A percentile compares a stretch with the other conserved stretches of the same genome.
These are phyloP conservation scores for Tetrahymena elliotti DNA, from an alignment of 73 alveolate species.

Conservation along the genomic window DNA sequence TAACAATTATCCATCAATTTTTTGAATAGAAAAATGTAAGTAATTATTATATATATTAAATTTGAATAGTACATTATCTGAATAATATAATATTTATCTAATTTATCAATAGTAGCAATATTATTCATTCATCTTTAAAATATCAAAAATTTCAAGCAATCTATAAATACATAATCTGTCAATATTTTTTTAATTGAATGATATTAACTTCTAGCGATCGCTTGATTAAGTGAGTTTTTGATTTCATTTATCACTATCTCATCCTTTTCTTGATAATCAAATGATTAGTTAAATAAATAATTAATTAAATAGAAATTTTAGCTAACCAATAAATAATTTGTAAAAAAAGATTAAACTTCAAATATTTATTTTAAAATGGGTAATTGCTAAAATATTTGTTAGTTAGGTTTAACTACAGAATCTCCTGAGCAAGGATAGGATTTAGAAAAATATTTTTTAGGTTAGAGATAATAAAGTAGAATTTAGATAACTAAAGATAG, in stretches of 20 bases:
- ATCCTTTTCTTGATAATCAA: too few species aligned
- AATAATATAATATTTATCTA: not conserved
- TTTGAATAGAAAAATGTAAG: not conserved
- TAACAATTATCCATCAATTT: not conserved
- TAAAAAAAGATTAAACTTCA: not conserved
- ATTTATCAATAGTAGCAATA: not conserved
- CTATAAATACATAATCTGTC: not conserved
- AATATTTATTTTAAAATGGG: not conserved
- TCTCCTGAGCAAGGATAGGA: not conserved
- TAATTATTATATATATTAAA: too few species aligned
- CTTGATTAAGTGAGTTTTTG: not conserved
- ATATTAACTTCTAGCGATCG: not conserved
- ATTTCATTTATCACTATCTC: not conserved
- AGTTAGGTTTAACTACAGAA: not conserved
- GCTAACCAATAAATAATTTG: not conserved
- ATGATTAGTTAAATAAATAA: not conserved
- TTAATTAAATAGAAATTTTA: too few species aligned
- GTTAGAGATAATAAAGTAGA: not conserved
- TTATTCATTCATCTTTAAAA: not conserved
- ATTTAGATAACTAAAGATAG: not conserved
- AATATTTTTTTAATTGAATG: too few species aligned
- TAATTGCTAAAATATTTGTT: not conserved
- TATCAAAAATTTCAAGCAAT: not conserved
- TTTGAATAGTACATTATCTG: not conserved
- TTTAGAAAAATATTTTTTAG: not conserved